Conservation (phyloP, 2,329 filamentous ascomycete species). For the Beauveria asiatica region DNA sequence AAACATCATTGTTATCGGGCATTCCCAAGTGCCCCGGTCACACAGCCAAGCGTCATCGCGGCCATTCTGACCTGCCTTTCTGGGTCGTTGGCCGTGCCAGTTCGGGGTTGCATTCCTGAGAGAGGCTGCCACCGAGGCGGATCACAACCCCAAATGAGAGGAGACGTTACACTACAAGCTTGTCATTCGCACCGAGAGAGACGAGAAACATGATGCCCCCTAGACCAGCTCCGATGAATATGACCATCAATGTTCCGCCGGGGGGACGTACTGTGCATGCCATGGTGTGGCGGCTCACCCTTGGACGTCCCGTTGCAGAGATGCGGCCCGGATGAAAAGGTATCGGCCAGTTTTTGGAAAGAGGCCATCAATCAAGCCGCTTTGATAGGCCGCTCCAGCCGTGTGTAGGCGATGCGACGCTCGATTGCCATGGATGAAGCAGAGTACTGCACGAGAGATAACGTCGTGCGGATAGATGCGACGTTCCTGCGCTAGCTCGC, state of each 20-base stretch:
- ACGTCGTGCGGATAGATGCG: slow-evolving; percentile 4
- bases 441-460: background rate
- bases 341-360: background rate
- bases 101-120: slow-evolving; percentile 3
- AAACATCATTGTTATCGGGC: background rate
- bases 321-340: background rate
- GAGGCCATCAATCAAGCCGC: background rate
- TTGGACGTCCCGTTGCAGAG: background rate
- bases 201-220: background rate
- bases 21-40: background rate
- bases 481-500: slow-evolving; percentile 11
- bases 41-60: background rate
- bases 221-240: too few relatives aligned
- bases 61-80: slow-evolving; percentile 7
- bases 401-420: slow-evolving; percentile 2
- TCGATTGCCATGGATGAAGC: background rate
- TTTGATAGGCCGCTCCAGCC: background rate
- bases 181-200: background rate
- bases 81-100: background rate
- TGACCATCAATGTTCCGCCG: too few relatives aligned
- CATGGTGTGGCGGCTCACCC: background rate
- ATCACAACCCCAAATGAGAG: background rate
- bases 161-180: slow-evolving; percentile 6
- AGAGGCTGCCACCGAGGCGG: background rate
- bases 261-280: background rate